Percentiles rank a stretch among this genome's conserved stretches.
Evolutionary conservation across 768 basidiomycete genomes (phyloP).

Genomic region (Lactarius deliciosus): DNA sequence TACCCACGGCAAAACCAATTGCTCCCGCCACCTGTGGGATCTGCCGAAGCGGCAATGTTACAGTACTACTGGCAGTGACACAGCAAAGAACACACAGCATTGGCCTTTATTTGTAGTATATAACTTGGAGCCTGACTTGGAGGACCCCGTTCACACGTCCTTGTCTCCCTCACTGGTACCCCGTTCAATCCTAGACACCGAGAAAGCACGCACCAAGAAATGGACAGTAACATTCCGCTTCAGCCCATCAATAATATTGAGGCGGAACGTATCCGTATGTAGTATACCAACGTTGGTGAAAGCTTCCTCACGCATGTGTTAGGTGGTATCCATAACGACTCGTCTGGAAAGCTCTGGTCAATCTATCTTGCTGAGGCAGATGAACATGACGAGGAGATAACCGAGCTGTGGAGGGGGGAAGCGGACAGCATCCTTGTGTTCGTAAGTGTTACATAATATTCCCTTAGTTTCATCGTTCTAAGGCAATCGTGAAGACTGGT

Average conservation of each 20-base stretch:
- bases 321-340: neutral
- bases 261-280: neutral
- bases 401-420: conserved; percentile 1
- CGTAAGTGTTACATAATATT: neutral
- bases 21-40: too few species aligned
- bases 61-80: too few species aligned
- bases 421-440: conserved; percentile 4
- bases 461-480: neutral
- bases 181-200: neutral
- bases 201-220: neutral
- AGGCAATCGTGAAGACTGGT: conserved; percentile 2
- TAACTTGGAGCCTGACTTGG: too few species aligned
- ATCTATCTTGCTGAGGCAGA: neutral
- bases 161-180: neutral
- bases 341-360: conserved; percentile 2
- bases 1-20: too few species aligned
- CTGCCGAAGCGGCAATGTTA: too few species aligned
- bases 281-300: neutral
- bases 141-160: neutral
- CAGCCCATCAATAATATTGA: neutral
- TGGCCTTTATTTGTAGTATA: too few species aligned
- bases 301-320: neutral
- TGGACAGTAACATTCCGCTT: neutral
- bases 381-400: neutral
- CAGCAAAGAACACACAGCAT: too few species aligned